Evolutionary conservation across 768 basidiomycete genomes (phyloP), one percentile per base, ranked within the genome.

Genomic region (Xanthoconium purpureum): DNA sequence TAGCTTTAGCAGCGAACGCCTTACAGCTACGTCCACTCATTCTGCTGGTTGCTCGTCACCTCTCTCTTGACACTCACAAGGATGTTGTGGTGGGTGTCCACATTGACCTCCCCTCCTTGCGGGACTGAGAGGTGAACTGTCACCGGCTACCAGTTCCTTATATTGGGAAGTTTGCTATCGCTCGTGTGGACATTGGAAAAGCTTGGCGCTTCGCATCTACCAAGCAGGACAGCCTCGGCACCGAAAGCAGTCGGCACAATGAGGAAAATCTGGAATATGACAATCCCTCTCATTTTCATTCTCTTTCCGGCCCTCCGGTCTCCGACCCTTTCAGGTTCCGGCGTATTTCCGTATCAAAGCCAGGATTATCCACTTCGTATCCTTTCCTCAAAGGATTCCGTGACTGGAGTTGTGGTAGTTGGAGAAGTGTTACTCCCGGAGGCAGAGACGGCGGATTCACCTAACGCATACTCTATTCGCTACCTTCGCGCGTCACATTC

Each of bases 401-500:
- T 80, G n/a, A 95, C 91, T 1, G 94, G 94, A 2, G 75, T 87
- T 14, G 83, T 98, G 35, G 81, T 88, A 3, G 94, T 97, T 9
- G 94, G 84, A 30, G 91, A 98, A 63, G 73, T 80, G 39, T 65
- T 82, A 5, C 76, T 80, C 37, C 78, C 75, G 5, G 24, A 47
- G 8, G 54, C 68, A 6, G 67, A 68, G 52, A 59, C 66, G 18
- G 71, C 70, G 6, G 57, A 71, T 44, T 65, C 74, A 32, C 42
- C 55, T 14, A 29, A 45, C 11, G 63, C 82, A 61, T 78, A 83
- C 58, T 83, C 82, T 29, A 69, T 80, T 24, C 79, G 85, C 50
- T 87, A 84, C 63, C 71, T 87, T 48, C 83, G 85, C 20, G 85
- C 80, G 24, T 81, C 81, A 9, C 85, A 87, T 68, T 86, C 85